Evolutionary conservation across 768 basidiomycete genomes (phyloP).

Genomic region (Holtermanniella nyarrowii): DNA sequence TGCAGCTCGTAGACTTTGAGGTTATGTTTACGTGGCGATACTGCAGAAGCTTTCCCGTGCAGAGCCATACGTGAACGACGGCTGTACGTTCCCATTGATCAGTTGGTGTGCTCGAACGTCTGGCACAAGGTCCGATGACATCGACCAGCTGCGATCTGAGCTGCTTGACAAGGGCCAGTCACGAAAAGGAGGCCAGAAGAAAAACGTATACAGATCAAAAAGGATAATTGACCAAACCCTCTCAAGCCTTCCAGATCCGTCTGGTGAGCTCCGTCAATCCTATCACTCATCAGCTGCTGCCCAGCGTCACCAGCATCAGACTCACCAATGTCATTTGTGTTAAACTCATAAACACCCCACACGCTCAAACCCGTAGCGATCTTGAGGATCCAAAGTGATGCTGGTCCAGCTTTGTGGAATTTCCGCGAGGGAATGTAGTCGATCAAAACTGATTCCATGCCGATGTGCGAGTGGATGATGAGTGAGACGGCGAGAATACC

Average conservation of each 20-base stretch:
- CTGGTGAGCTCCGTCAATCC: constrained; percentile 77
- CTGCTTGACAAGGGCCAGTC: not conserved
- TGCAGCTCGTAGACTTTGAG: not conserved
- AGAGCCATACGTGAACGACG: no score
- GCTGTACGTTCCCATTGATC: no score
- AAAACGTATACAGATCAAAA: not conserved
- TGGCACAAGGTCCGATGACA: no score
- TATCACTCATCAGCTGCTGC: constrained; percentile 37
- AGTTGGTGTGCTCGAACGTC: no score
- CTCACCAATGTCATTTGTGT: constrained; percentile 94
- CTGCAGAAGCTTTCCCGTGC: no score
- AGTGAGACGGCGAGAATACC: constrained; percentile 77
- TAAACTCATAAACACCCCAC: constrained; percentile 87
- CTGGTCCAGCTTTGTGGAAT: constrained; percentile 67
- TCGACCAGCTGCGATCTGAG: no score
- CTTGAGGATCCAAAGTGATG: constrained; percentile 66
- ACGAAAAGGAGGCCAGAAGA: not conserved
- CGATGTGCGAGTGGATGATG: constrained; percentile 91
- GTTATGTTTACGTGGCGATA: no score
- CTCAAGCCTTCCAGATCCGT: constrained; percentile 69
- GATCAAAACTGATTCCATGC: constrained; percentile 58
- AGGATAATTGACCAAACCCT: no score
- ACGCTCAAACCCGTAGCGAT: constrained; percentile 69
- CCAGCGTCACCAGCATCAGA: constrained; percentile 11
- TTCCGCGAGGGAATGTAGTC: constrained; percentile 93